phyloP scores from a whole-genome alignment of 2,329 filamentous ascomycete genomes.

The Fusarium foetens region DNA sequence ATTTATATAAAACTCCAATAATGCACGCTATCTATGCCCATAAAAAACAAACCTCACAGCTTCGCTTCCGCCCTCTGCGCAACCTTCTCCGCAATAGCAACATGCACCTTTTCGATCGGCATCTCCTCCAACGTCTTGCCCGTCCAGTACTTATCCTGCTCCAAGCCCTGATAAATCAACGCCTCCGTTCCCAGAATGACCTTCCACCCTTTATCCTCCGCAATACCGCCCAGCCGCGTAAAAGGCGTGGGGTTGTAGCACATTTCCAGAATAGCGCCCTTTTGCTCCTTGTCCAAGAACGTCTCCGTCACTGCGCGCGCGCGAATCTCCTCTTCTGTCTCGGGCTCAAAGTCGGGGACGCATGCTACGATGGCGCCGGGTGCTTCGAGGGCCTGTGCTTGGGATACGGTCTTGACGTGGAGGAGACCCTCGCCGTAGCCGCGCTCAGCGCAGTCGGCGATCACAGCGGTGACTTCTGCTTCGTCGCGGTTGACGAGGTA shows the following conservation, averaged over 20 bases:
- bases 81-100: constrained; percentile 42
- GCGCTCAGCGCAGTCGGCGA: constrained; percentile 68
- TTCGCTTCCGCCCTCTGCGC: constrained; percentile 38
- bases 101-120: constrained; percentile 39
- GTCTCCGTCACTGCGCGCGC: constrained; percentile 66
- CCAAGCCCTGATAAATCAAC: constrained; percentile 80
- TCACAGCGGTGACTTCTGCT: constrained; percentile 72
- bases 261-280: constrained; percentile 82
- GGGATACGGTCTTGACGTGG: constrained; percentile 68
- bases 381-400: constrained; percentile 66
- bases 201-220: constrained; percentile 72
- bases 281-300: constrained; percentile 59
- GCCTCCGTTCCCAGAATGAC: constrained; percentile 81
- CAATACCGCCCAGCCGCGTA: constrained; percentile 72
- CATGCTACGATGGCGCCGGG: constrained; percentile 78
- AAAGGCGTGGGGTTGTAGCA: constrained; percentile 81
- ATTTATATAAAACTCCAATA: not conserved
- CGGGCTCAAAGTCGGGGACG: constrained; percentile 80
- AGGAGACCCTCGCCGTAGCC: constrained; percentile 70
- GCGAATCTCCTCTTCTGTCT: constrained; percentile 68
- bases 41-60: constrained; percentile 11
- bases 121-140: constrained; percentile 67
- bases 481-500: constrained; percentile 82
- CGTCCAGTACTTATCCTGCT: constrained; percentile 75
- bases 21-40: constrained; percentile 27